A percentile compares a stretch with the other conserved stretches of the same genome.
phyloP scores from a whole-genome alignment of 2,329 filamentous ascomycete genomes.

The Curvularia eragrostidis region DNA sequence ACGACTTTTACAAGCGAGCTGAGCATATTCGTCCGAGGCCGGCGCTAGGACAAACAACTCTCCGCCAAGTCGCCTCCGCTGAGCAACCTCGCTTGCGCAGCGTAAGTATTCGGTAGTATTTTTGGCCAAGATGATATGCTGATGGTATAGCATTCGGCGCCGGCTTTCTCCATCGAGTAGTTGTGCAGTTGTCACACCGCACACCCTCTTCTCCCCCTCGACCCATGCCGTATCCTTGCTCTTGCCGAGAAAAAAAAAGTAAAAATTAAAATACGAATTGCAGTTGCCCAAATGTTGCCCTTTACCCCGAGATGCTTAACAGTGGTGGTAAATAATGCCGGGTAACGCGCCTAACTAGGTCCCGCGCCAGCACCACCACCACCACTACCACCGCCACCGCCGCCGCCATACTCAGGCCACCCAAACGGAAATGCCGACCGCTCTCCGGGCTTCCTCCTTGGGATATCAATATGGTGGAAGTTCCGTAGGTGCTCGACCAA shows the following conservation, averaged over 20 bases:
- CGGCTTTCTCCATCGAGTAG: background rate
- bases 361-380: background rate
- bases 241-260: background rate
- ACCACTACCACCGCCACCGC: background rate
- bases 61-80: background rate
- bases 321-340: background rate
- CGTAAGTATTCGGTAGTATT: background rate
- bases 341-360: background rate
- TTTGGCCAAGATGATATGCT: background rate
- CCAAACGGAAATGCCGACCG: conserved; percentile 41
- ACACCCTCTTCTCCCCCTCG: background rate
- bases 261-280: background rate
- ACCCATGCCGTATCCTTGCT: background rate
- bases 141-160: background rate
- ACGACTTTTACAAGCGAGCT: background rate
- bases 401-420: conserved; percentile 23
- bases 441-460: conserved; percentile 48
- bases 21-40: background rate
- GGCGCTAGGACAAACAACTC: background rate
- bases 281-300: background rate
- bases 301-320: background rate
- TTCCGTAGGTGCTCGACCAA: conserved; percentile 64
- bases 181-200: background rate
- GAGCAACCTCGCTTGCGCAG: background rate
- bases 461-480: conserved; percentile 59